Evolutionary conservation across 2,329 filamentous ascomycete species (phyloP).

Genomic region (Lojkania enalia): DNA sequence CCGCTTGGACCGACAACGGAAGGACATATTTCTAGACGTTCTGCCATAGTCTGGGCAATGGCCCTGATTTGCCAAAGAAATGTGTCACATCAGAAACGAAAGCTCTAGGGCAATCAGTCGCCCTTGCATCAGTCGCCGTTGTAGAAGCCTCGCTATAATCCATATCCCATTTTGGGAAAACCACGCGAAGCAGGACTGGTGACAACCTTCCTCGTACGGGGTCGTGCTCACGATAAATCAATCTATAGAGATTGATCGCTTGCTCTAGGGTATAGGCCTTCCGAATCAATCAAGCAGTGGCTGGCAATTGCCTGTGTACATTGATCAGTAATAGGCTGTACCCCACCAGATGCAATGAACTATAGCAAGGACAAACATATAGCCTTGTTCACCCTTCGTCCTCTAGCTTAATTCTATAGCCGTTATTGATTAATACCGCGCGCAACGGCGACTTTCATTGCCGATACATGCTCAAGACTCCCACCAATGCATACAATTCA

Average conservation of each 20-base stretch:
- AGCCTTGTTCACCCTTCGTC: neutral
- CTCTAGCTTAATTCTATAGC: no score
- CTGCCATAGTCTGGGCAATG: slow-evolving; percentile 2
- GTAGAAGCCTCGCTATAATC: neutral
- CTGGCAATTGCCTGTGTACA: slow-evolving; percentile 6
- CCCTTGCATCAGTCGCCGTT: neutral
- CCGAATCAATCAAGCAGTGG: slow-evolving; percentile 7
- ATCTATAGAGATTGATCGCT: neutral
- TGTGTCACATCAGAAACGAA: slow-evolving; percentile 1
- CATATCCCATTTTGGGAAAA: no score
- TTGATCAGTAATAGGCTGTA: slow-evolving; percentile 3
- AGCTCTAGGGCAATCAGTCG: slow-evolving; percentile 5
- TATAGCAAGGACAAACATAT: neutral
- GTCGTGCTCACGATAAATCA: neutral
- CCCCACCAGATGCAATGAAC: neutral
- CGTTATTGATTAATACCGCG: no score
- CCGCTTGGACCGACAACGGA: neutral
- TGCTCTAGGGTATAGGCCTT: slow-evolving; percentile 6
- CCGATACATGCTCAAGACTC: no score
- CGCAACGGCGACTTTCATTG: no score
- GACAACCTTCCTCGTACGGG: slow-evolving; percentile 9
- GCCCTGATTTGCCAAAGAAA: slow-evolving; percentile 5
- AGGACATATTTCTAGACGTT: slow-evolving; percentile 1
- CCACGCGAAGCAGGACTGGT: no score
- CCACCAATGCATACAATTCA: no score